Percentiles rank a stretch among this genome's conserved stretches.
Conservation (phyloP, 352 stramenopile genomes). For the Globisporangium middletonii region DNA sequence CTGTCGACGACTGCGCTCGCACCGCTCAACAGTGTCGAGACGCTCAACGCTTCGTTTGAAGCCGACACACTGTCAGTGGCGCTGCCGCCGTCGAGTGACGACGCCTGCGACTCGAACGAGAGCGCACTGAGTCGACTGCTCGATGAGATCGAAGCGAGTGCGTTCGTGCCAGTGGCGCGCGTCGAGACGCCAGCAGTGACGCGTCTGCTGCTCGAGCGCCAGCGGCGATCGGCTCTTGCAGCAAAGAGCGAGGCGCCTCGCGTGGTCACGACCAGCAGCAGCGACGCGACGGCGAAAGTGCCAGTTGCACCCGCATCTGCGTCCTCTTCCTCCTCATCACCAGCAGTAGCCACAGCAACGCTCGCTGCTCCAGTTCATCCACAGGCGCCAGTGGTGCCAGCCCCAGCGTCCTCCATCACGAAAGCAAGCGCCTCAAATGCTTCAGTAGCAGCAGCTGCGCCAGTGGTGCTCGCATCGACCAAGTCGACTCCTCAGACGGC, state of each 20-base stretch:
- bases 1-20: no score
- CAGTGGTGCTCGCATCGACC: not conserved
- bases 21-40: no score
- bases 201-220: conserved; percentile 7
- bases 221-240: not conserved
- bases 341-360: not conserved
- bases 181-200: conserved; percentile 13
- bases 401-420: no score
- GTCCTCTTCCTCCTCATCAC: no score
- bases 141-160: conserved; percentile 6
- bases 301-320: not conserved
- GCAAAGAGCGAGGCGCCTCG: not conserved
- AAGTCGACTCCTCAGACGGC: not conserved
- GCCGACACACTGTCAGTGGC: not conserved
- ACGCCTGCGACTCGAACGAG: not conserved
- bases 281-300: no score
- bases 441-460: not conserved
- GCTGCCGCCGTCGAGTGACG: not conserved
- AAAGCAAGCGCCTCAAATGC: not conserved
- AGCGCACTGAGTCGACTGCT: not conserved
- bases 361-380: not conserved
- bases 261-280: not conserved
- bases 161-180: not conserved
- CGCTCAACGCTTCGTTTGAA: not conserved
- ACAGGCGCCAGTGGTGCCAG: not conserved